These are phyloP conservation scores for Naganishia liquefaciens DNA, from an alignment of 1,284 basidiomycete genomes.

Conservation along the genomic window DNA sequence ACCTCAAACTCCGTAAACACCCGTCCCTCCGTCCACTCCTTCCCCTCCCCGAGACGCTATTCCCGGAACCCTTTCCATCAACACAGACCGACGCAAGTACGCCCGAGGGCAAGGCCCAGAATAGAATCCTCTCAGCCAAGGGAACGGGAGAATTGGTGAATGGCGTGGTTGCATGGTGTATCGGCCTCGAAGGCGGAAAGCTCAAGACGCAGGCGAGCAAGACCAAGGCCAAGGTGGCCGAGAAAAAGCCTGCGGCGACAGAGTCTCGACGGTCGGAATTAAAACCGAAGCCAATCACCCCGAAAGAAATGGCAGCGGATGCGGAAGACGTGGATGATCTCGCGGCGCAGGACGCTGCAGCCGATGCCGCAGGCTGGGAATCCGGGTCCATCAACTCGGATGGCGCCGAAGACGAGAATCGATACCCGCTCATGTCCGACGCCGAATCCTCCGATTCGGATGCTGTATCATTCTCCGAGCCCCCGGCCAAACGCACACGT, in stretches of 20 bases:
- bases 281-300: constrained; percentile 8
- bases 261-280: constrained; percentile 33
- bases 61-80: constrained; percentile 39
- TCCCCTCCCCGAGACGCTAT: constrained; percentile 51
- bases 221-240: constrained; percentile 37
- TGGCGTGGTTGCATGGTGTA: constrained; percentile 57
- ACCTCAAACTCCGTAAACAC: constrained; percentile 73
- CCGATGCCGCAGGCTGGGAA: constrained; percentile 63
- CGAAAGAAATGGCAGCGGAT: constrained; percentile 32
- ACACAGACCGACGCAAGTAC: constrained; percentile 55
- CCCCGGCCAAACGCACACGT: constrained; percentile 32
- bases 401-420: constrained; percentile 39
- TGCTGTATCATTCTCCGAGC: not conserved
- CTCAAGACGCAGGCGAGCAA: constrained; percentile 34
- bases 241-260: constrained; percentile 31
- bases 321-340: constrained; percentile 35
- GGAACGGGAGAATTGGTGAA: constrained; percentile 65
- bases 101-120: constrained; percentile 65
- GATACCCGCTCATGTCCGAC: not conserved
- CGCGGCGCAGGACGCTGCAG: constrained; percentile 50
- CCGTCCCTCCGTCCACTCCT: constrained; percentile 52
- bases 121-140: constrained; percentile 74
- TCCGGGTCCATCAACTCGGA: constrained; percentile 56
- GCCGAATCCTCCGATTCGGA: constrained; percentile 22
- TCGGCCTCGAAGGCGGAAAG: constrained; percentile 47